phyloP scores from a whole-genome alignment of 2,329 filamentous ascomycete genomes.

The Sporothrix sp. region DNA sequence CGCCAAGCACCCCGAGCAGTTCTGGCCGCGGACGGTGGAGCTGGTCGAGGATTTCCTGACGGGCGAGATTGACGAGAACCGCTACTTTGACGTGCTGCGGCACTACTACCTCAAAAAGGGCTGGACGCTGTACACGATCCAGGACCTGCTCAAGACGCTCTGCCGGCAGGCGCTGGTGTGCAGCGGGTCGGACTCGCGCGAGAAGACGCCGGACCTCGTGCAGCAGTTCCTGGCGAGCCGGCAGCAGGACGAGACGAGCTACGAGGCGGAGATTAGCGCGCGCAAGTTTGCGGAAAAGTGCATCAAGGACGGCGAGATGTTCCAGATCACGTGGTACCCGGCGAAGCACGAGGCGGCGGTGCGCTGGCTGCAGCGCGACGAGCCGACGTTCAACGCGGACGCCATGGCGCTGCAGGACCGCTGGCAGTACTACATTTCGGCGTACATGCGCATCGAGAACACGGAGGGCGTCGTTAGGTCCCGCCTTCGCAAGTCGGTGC shows the following conservation, averaged over 20 bases:
- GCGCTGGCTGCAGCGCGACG: slow-evolving; percentile 58
- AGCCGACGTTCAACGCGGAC: slow-evolving; percentile 75
- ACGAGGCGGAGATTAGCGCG: slow-evolving; percentile 79
- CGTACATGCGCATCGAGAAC: slow-evolving; percentile 77
- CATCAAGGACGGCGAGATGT: slow-evolving; percentile 86
- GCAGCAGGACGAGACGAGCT: slow-evolving; percentile 74
- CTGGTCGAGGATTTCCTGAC: slow-evolving; percentile 81
- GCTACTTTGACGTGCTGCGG: slow-evolving; percentile 82
- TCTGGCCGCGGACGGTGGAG: slow-evolving; percentile 76
- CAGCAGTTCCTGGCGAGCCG: slow-evolving; percentile 77
- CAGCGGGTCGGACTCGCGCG: slow-evolving; percentile 76
- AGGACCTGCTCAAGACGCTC: slow-evolving; percentile 75
- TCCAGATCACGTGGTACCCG: slow-evolving; percentile 79
- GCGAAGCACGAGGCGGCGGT: slow-evolving; percentile 57
- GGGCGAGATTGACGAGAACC: slow-evolving; percentile 68
- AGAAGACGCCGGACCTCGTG: slow-evolving; percentile 86
- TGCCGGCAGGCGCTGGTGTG: slow-evolving; percentile 74
- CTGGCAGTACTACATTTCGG: slow-evolving; percentile 95
- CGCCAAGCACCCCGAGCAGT: slow-evolving; percentile 52
- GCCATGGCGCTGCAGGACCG: slow-evolving; percentile 73
- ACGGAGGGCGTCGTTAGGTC: slow-evolving; percentile 67
- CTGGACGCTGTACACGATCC: slow-evolving; percentile 88
- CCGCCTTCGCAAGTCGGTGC: slow-evolving; percentile 56
- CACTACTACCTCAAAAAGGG: slow-evolving; percentile 86
- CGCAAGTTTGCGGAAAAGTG: slow-evolving; percentile 88